Conservation (phyloP, 176 grass and related monocot genomes). For the Otatea glauca region DNA sequence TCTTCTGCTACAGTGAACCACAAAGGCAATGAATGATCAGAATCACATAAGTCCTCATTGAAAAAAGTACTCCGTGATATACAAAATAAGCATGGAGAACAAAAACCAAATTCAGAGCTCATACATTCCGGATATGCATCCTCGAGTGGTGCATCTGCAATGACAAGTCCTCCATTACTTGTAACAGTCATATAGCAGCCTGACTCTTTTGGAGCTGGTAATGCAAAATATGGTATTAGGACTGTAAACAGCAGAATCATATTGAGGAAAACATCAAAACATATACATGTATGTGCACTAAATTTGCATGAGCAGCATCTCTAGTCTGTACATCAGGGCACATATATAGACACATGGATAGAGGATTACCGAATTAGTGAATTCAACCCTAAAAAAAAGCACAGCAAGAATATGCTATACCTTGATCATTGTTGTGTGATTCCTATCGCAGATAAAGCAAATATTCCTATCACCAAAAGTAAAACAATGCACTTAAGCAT, state of each 20-base stretch:
- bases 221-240: constrained; percentile 32
- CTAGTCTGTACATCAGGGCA: not conserved
- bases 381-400: not conserved
- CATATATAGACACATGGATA: constrained; percentile 24
- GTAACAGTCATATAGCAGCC: constrained; percentile 79
- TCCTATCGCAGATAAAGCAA: constrained; percentile 25
- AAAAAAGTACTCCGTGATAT: no score
- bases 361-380: no score
- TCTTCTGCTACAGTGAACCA: no score
- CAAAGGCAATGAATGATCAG: no score
- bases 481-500: not conserved
- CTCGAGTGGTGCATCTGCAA: no score
- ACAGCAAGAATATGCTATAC: not conserved
- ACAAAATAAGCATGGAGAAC: no score
- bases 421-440: not conserved
- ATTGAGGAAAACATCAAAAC: not conserved
- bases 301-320: not conserved
- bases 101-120: no score
- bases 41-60: no score
- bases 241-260: no score
- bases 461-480: constrained; percentile 18
- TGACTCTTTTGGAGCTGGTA: constrained; percentile 56
- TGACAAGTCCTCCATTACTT: constrained; percentile 81
- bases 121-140: no score
- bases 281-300: not conserved